Conservation (phyloP, 257 asterid genomes). For the Solanum tarijense region DNA sequence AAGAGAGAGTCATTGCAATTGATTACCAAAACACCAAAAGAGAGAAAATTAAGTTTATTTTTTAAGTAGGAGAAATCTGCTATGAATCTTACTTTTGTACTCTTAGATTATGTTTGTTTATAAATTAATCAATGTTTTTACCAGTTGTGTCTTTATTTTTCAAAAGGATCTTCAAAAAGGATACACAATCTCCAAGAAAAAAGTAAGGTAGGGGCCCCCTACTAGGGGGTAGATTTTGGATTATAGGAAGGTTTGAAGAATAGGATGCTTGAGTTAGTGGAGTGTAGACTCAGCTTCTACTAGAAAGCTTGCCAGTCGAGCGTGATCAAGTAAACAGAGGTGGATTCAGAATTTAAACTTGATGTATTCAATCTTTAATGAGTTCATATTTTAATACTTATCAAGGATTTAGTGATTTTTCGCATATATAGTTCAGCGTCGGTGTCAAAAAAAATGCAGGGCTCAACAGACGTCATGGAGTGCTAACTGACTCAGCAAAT, state of each 20-base stretch:
- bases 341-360: neutral
- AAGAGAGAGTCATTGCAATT: neutral
- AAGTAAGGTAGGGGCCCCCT: neutral
- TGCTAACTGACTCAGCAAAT: conserved; percentile 31
- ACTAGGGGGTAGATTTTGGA: neutral
- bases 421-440: neutral
- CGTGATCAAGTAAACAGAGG: neutral
- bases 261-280: conserved; percentile 33
- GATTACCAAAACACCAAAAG: conserved; percentile 1
- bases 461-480: neutral
- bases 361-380: neutral
- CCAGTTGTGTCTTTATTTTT: conserved; percentile 14
- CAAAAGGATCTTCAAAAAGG: conserved; percentile 9
- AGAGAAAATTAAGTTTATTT: neutral
- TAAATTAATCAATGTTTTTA: conserved; percentile 11
- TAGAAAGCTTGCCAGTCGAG: conserved; percentile 6
- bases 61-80: conserved; percentile 13
- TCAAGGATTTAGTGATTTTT: neutral
- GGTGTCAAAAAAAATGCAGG: neutral
- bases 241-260: conserved; percentile 2
- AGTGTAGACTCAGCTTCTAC: conserved; percentile 34
- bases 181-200: conserved; percentile 2
- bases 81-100: conserved; percentile 22
- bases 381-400: neutral
- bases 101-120: conserved; percentile 10